Conservation (phyloP, 306 rosid species). For the Gynostemma pentaphyllum region DNA sequence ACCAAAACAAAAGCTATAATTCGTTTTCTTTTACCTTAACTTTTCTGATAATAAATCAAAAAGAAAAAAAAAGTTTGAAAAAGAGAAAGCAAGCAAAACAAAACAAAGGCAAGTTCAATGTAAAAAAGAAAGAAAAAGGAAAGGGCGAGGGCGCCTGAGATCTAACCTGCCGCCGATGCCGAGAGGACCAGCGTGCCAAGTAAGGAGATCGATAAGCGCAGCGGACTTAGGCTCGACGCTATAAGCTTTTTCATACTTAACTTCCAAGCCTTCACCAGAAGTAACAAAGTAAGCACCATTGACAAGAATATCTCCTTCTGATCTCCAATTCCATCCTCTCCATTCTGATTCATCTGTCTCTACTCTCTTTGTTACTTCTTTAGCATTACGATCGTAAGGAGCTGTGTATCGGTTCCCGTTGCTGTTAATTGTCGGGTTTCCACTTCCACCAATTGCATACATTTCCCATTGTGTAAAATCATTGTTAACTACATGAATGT, state of each 20-base stretch:
- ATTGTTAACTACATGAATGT: constrained; percentile 78
- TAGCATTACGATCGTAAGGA: constrained; percentile 41
- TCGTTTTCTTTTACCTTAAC: no score
- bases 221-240: constrained; percentile 64
- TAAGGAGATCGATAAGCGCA: constrained; percentile 43
- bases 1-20: no score
- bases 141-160: background rate
- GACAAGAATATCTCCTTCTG: constrained; percentile 70
- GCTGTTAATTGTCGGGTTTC: constrained; percentile 64
- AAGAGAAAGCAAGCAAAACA: background rate
- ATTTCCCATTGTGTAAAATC: constrained; percentile 81
- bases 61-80: background rate
- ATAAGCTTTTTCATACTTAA: constrained; percentile 49
- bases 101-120: background rate
- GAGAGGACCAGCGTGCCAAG: constrained; percentile 66
- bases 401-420: constrained; percentile 73
- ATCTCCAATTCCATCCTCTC: constrained; percentile 74
- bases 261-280: constrained; percentile 38
- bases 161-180: constrained; percentile 65
- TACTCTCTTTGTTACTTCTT: constrained; percentile 74
- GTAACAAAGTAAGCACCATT: constrained; percentile 73
- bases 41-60: background rate
- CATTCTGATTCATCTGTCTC: constrained; percentile 42
- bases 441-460: constrained; percentile 93
- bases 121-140: background rate